phyloP scores from a whole-genome alignment of 306 rosid genomes.

The Senna tora region DNA sequence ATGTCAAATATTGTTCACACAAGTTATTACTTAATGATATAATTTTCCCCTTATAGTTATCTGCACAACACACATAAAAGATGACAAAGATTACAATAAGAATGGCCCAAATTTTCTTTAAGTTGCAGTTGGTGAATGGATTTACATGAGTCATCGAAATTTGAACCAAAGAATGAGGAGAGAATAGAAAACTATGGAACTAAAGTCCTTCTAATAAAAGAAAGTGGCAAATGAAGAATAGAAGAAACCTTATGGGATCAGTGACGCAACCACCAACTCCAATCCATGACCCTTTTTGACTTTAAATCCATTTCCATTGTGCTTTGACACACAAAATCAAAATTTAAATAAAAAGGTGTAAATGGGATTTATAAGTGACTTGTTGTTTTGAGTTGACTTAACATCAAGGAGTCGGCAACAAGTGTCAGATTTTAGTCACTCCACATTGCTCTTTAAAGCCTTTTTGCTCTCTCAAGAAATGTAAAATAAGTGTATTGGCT shows the following conservation, averaged over 20 bases:
- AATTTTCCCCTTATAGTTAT: not conserved
- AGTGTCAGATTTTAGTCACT: constrained; percentile 1
- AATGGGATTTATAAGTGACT: constrained; percentile 1
- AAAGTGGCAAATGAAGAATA: constrained; percentile 1
- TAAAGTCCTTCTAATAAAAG: not conserved
- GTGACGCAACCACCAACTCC: constrained; percentile 42
- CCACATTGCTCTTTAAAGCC: not conserved
- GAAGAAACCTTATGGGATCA: constrained; percentile 9
- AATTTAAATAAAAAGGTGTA: not conserved
- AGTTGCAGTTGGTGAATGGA: constrained; percentile 34
- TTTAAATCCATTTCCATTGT: constrained; percentile 28
- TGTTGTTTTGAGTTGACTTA: constrained; percentile 32
- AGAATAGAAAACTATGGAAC: constrained; percentile 20
- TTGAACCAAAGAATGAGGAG: constrained; percentile 8
- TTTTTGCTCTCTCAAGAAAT: not conserved
- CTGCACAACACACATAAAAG: not conserved
- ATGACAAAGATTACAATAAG: constrained; percentile 22
- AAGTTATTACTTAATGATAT: not conserved
- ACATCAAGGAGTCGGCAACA: constrained; percentile 28
- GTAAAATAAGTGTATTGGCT: not conserved
- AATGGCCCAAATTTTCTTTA: not conserved
- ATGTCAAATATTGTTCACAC: not conserved
- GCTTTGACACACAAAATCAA: constrained; percentile 18
- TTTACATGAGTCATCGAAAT: constrained; percentile 1
- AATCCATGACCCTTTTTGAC: constrained; percentile 38